Conservation (phyloP, 345 rosid species). For the Eucalyptus cloeziana region DNA sequence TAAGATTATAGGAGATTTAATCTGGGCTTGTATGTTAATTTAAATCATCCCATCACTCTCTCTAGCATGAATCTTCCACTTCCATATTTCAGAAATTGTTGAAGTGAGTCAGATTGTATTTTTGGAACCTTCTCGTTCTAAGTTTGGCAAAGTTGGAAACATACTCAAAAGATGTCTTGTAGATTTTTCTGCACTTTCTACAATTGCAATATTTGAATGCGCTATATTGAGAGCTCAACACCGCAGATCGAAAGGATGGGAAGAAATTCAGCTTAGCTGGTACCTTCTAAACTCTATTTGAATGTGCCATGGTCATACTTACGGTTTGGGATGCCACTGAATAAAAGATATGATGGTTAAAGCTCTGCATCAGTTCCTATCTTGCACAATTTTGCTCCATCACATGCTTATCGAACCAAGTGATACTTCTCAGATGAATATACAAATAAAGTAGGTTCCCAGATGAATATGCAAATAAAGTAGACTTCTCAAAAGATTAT, state of each 20-base stretch:
- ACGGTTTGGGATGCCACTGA: neutral
- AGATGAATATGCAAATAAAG: neutral
- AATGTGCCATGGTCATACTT: neutral
- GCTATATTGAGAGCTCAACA: conserved; percentile 2
- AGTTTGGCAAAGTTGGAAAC: neutral
- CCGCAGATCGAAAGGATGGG: neutral
- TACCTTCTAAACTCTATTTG: neutral
- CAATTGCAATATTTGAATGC: neutral
- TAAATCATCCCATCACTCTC: neutral
- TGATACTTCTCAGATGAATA: too few species aligned
- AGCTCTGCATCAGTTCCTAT: neutral
- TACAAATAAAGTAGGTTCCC: too few species aligned
- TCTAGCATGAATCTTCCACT: neutral
- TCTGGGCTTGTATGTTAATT: neutral
- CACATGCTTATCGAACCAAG: neutral
- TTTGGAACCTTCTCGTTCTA: neutral
- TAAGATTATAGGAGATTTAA: neutral
- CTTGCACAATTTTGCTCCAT: neutral
- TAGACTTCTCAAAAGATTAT: neutral
- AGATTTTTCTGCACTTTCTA: neutral
- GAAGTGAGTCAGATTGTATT: neutral
- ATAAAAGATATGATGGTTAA: neutral
- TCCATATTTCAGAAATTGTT: neutral
- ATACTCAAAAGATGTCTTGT: neutral
- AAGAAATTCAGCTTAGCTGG: conserved; percentile 9